Evolutionary conservation across 805 yeast species (phyloP).

Genomic region (Lipomyces japonicus): DNA sequence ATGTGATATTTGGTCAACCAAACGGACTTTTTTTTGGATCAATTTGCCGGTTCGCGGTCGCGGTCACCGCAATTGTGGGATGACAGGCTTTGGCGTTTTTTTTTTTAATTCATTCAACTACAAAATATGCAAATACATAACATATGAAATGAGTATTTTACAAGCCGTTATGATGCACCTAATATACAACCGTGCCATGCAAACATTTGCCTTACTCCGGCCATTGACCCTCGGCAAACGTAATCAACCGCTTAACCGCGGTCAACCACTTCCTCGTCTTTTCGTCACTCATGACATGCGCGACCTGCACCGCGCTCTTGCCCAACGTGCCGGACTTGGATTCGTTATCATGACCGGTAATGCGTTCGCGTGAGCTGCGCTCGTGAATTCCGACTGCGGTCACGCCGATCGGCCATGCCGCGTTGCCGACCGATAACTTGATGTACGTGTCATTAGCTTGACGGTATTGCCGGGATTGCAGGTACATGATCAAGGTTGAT

Average conservation of each 20-base stretch:
- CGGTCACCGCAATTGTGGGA: too few species aligned
- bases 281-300: slow-evolving; percentile 79
- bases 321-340: slow-evolving; percentile 18
- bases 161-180: not conserved
- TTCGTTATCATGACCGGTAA: slow-evolving; percentile 46
- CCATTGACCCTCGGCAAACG: slow-evolving; percentile 44
- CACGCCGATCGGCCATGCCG: slow-evolving; percentile 91
- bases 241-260: slow-evolving; percentile 68
- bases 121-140: too few species aligned
- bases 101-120: too few species aligned
- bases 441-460: slow-evolving; percentile 66
- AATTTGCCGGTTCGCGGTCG: not conserved
- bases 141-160: too few species aligned
- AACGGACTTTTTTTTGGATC: too few species aligned
- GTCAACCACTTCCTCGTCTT: slow-evolving; percentile 70
- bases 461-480: slow-evolving; percentile 52
- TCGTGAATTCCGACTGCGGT: slow-evolving; percentile 75
- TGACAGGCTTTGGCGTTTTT: too few species aligned
- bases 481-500: slow-evolving; percentile 54
- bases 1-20: too few species aligned
- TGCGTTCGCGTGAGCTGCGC: slow-evolving; percentile 57
- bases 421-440: slow-evolving; percentile 77
- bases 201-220: slow-evolving; percentile 27
- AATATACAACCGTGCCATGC: not conserved
- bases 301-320: slow-evolving; percentile 36